Percentiles rank a stretch among this genome's conserved stretches.
These are phyloP conservation scores for Ambrosiella cleistominuta DNA, from an alignment of 2,329 filamentous ascomycete species.

Conservation along the genomic window DNA sequence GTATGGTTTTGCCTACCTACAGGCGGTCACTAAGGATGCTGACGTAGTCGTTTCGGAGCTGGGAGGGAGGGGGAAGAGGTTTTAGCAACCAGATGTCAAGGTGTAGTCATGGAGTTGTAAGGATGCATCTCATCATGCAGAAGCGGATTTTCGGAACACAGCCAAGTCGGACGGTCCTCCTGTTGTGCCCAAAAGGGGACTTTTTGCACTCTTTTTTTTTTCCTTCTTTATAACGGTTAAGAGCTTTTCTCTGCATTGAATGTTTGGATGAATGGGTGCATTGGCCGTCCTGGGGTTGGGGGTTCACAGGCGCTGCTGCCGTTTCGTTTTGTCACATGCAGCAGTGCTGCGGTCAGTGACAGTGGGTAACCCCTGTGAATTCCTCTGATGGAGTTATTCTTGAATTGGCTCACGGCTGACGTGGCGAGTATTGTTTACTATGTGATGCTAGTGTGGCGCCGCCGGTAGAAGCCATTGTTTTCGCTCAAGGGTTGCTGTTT, in stretches of 20 bases:
- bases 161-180: too few species aligned
- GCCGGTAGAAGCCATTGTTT: background rate
- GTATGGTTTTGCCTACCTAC: background rate
- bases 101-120: background rate
- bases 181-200: too few species aligned
- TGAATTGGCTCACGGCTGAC: background rate
- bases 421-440: background rate
- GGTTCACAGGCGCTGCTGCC: background rate
- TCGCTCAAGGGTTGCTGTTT: too few species aligned
- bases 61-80: background rate
- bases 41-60: background rate
- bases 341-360: background rate
- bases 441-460: background rate
- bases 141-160: too few species aligned
- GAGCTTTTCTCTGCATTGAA: too few species aligned
- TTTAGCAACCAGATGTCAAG: background rate
- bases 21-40: background rate
- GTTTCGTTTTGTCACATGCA: background rate
- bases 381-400: background rate
- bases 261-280: too few species aligned
- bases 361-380: background rate
- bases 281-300: background rate
- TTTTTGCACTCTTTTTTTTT: too few species aligned
- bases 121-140: background rate
- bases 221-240: too few species aligned